Evolutionary conservation across 768 basidiomycete species (phyloP).

Genomic region (Suillus tomentosus): DNA sequence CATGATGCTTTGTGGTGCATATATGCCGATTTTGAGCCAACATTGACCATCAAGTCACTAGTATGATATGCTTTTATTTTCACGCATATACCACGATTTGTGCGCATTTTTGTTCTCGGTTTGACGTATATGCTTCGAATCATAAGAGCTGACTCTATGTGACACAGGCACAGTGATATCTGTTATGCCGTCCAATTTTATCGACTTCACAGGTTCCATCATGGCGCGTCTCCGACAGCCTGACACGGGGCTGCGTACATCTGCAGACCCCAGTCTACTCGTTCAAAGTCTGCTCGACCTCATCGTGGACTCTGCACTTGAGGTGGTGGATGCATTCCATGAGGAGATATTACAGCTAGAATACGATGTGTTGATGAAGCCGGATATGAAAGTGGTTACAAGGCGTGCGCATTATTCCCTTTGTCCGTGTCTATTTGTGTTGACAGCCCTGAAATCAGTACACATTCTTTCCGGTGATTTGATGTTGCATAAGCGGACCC

Average conservation of each 20-base stretch:
- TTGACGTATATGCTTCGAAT: not conserved
- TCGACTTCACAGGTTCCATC: conserved; percentile 58
- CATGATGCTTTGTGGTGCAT: not conserved
- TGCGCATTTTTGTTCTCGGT: not conserved
- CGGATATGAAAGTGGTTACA: conserved; percentile 62
- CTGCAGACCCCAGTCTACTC: conserved; percentile 68
- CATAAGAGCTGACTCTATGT: not conserved
- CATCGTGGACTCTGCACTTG: conserved; percentile 68
- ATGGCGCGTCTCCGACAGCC: conserved; percentile 54
- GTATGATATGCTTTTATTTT: not conserved
- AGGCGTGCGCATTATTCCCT: conserved; percentile 42
- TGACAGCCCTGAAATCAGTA: conserved; percentile 41
- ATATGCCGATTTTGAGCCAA: not conserved
- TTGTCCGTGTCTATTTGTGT: conserved; percentile 4
- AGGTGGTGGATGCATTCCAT: conserved; percentile 71
- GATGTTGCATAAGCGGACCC: conserved; percentile 70
- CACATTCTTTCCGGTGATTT: conserved; percentile 79
- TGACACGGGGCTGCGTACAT: conserved; percentile 61
- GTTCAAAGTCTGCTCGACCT: conserved; percentile 70
- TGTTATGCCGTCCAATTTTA: conserved; percentile 47
- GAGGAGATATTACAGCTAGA: conserved; percentile 63
- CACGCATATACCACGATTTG: not conserved
- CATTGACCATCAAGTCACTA: not conserved
- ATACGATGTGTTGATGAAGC: conserved; percentile 56
- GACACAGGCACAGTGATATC: conserved; percentile 62